Base-by-base conservation (phyloP, 768 basidiomycete species). In the Pleurotus cornucopiae region DNA sequence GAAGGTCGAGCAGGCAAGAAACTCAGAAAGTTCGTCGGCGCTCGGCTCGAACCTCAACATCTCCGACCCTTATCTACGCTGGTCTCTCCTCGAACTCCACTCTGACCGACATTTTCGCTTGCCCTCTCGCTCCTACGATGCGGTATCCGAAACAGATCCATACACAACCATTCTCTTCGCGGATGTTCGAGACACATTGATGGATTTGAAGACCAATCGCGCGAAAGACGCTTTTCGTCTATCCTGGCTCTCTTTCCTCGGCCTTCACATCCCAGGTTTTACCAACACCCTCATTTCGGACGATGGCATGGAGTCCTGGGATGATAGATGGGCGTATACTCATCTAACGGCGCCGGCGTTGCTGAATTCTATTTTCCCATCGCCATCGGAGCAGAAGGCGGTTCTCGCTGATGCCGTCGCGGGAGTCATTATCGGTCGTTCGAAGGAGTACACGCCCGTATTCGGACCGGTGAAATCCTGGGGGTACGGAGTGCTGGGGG, bases 401-500 rank as follows among this genome's bases (percentile, higher is more conserved):
- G 60, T 81, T n/a, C 70, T 74, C 16, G 75, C 82, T 18, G 87
- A 89, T 57, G 77, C 89, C 4, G 70, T 79, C 16, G 83, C 85
- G 7, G 91, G 91, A 2, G 79, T 78, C 4, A 64, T 88, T 12
- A 70, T 93, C 34, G 91, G 89, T 9, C 74, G 78, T 55, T 85
- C 91, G 63, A 77, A 77, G 62, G 77, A 82, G 61, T 85, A 86
- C 57, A 63, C 66, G n/a, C 73, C 73, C 34, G 76, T 80, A 1
- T 88, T 88, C 69, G 85, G 86, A 9, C 86, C 85, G 14, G 72
- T 91, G 52, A 85, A 83, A 60, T 76, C 76, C 48, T 93, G 91
- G 90, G 68, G 76, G 2, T 71, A 70, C 58, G 77, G 74, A 25
- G 77, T 78, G 5, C 61, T 88, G 43, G 76, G 69, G 6, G 81